Evolutionary conservation across 768 basidiomycete species (phyloP).

Genomic region (Leccinum rimulosum): DNA sequence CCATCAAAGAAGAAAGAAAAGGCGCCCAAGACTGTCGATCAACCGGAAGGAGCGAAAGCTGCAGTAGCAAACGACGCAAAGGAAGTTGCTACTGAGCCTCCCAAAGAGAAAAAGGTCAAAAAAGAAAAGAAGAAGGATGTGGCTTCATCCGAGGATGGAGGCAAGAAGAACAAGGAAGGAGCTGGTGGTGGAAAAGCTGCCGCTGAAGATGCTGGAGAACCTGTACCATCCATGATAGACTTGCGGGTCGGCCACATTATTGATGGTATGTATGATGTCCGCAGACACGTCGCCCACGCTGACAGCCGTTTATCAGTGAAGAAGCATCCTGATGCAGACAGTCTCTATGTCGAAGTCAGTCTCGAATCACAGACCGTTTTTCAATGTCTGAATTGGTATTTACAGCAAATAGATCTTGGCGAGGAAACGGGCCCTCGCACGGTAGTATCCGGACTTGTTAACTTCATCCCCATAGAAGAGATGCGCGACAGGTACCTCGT

Average conservation of each 20-base stretch:
- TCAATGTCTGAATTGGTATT: background rate
- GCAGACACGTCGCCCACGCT: background rate
- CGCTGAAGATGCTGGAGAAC: conserved; percentile 70
- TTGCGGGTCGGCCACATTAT: conserved; percentile 91
- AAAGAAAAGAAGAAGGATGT: conserved; percentile 62
- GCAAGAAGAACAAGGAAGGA: conserved; percentile 42
- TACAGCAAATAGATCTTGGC: conserved; percentile 91
- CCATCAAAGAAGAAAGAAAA: conserved; percentile 79
- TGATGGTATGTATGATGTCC: conserved; percentile 71
- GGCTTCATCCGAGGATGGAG: conserved; percentile 33
- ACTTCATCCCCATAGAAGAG: conserved; percentile 93
- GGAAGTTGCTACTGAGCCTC: conserved; percentile 37
- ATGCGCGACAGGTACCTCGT: conserved; percentile 84
- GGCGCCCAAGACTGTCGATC: conserved; percentile 34
- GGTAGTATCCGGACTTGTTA: conserved; percentile 94
- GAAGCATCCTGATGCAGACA: conserved; percentile 96
- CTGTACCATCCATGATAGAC: conserved; percentile 95
- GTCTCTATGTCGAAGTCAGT: conserved; percentile 89
- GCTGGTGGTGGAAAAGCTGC: conserved; percentile 32
- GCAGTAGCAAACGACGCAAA: conserved; percentile 33
- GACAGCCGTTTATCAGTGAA: conserved; percentile 53
- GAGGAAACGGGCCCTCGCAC: conserved; percentile 94
- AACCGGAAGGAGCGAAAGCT: conserved; percentile 24
- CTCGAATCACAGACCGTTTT: background rate
- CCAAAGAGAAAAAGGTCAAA: conserved; percentile 32